phyloP scores from a whole-genome alignment of 2,329 filamentous ascomycete genomes.

The Huntiella savannae region DNA sequence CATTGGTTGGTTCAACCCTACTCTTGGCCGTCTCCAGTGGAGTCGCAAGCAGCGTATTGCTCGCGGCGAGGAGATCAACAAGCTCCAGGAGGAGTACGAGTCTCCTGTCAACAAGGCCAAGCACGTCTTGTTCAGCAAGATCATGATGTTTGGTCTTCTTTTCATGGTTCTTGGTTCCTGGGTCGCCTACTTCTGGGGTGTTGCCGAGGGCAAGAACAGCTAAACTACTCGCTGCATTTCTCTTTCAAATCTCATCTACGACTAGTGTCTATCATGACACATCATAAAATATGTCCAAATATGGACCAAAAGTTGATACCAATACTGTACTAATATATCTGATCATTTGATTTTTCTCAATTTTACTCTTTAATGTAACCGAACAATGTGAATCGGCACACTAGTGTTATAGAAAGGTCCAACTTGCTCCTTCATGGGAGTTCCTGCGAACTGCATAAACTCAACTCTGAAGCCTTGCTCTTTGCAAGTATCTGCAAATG shows the following conservation, averaged over 20 bases:
- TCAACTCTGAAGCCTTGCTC: conserved; percentile 25
- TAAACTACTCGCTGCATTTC: conserved; percentile 1
- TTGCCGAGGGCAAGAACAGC: conserved; percentile 31
- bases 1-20: conserved; percentile 21
- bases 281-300: background rate
- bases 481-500: conserved; percentile 41
- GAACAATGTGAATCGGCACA: conserved; percentile 36
- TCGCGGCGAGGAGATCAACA: conserved; percentile 25
- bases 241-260: background rate
- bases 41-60: conserved; percentile 31
- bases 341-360: background rate
- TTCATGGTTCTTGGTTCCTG: conserved; percentile 32
- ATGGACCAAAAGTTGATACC: background rate
- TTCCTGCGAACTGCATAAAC: conserved; percentile 25
- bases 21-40: conserved; percentile 36
- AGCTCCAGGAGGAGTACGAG: conserved; percentile 24
- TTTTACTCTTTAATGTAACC: background rate
- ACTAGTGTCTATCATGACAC: background rate
- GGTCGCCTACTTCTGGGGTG: conserved; percentile 41
- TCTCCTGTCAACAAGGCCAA: conserved; percentile 17
- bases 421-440: conserved; percentile 24
- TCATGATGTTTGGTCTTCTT: conserved; percentile 25
- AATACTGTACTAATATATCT: no score
- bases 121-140: conserved; percentile 23
- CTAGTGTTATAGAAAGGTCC: conserved; percentile 46